Conservation (phyloP, 2,329 filamentous ascomycete species). For the Huntiella moniliformis region DNA sequence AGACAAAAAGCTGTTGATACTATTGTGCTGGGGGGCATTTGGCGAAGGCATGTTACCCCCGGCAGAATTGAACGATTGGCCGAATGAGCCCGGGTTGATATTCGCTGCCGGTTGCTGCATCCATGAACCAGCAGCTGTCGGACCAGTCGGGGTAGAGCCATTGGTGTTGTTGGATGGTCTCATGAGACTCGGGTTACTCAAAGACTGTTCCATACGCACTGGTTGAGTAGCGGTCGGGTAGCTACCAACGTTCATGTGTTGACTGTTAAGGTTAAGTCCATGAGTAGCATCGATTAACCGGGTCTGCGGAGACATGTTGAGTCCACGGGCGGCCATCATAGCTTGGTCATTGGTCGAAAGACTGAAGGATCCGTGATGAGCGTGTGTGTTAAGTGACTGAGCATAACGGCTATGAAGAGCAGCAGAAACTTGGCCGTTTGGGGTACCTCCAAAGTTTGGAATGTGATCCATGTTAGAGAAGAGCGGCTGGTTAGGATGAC, state of each 20-base stretch:
- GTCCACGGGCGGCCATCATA: neutral
- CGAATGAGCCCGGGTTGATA: slow-evolving; percentile 39
- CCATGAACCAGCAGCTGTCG: neutral
- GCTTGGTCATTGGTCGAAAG: slow-evolving; percentile 10
- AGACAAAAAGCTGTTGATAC: slow-evolving; percentile 77
- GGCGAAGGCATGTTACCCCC: slow-evolving; percentile 59
- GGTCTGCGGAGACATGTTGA: neutral
- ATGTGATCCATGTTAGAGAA: slow-evolving; percentile 40
- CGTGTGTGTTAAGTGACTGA: slow-evolving; percentile 40
- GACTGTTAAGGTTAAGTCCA: neutral
- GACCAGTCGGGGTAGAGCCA: neutral
- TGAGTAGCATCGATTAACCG: neutral
- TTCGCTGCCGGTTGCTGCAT: slow-evolving; percentile 40
- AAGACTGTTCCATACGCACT: slow-evolving; percentile 25
- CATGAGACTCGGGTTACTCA: neutral
- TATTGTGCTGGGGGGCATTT: slow-evolving; percentile 46
- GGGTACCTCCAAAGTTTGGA: slow-evolving; percentile 74
- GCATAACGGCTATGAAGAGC: slow-evolving; percentile 44
- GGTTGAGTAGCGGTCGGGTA: slow-evolving; percentile 49
- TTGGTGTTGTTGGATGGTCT: neutral
- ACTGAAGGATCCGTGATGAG: slow-evolving; percentile 44
- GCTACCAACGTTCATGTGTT: slow-evolving; percentile 25
- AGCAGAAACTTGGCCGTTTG: slow-evolving; percentile 66
- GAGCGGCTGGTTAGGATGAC: slow-evolving; percentile 18
- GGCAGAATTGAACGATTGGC: slow-evolving; percentile 65